Conservation (phyloP, 2,329 filamentous ascomycete genomes). For the Exutisphaerella laricina region DNA sequence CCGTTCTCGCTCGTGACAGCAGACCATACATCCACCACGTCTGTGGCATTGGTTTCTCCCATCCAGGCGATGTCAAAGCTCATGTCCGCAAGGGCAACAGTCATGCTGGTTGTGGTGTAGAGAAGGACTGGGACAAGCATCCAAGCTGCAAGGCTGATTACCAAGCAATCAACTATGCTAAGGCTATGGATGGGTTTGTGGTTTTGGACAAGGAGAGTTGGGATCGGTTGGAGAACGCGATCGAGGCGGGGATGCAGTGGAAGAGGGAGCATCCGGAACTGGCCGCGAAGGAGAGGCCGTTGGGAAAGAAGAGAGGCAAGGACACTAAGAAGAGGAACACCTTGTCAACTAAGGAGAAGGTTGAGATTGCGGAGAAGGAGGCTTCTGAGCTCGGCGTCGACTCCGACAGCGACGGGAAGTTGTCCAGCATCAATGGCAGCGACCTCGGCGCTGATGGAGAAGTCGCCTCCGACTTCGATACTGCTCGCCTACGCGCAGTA, state of each 20-base stretch:
- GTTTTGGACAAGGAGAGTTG: slow-evolving; percentile 20
- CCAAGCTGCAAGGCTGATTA: slow-evolving; percentile 12
- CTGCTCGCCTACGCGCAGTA: too few species aligned
- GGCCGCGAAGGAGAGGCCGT: too few species aligned
- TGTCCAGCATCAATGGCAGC: too few species aligned
- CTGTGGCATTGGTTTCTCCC: slow-evolving; percentile 22
- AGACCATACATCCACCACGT: slow-evolving; percentile 25
- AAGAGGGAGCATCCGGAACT: background rate
- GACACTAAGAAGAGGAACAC: background rate
- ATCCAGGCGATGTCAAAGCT: slow-evolving; percentile 24
- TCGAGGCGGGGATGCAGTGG: slow-evolving; percentile 11
- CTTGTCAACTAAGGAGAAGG: background rate
- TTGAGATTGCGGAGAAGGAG: background rate
- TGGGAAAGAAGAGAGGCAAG: background rate
- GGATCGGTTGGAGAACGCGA: slow-evolving; percentile 22
- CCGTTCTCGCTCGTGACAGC: slow-evolving; percentile 17
- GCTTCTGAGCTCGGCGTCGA: background rate
- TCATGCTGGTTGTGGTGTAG: slow-evolving; percentile 7
- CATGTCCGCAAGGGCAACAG: slow-evolving; percentile 18
- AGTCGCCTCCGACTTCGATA: background rate
- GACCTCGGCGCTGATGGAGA: slow-evolving; percentile 1
- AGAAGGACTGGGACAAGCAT: slow-evolving; percentile 5
- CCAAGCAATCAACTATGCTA: slow-evolving; percentile 18
- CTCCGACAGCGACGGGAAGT: background rate
- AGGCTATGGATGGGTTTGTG: slow-evolving; percentile 21